Evolutionary conservation across 2,329 filamentous ascomycete genomes (phyloP), one percentile per base, ranked within the genome.

Genomic region (Pseudogymnoascus sp.): DNA sequence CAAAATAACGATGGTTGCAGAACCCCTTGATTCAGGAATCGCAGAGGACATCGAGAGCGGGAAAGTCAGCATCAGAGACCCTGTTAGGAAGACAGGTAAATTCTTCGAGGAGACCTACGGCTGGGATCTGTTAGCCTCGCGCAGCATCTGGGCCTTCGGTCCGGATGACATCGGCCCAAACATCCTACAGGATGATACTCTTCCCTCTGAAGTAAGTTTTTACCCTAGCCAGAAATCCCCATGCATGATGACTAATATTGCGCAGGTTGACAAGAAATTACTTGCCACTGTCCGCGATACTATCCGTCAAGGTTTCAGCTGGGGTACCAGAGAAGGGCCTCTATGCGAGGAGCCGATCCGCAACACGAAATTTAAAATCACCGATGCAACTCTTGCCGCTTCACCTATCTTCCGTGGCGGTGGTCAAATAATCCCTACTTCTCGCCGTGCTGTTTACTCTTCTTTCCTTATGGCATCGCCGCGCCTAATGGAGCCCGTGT

Each of bases 281-380:
- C 83, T 99, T 33, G 87, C 88, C 70, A 89, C 87, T 37, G 93
- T 97, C 50, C 88, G 92, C 69, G 95, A 99, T 74, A 93, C 90
- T 7, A 91, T 99, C 70, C 88, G 91, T 59, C 95, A 99, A 77
- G 95, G 95, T 33, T 99, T 99, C 77, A 92, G 89, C 74, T 99
- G 95, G 95, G 95, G 91, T 60, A 91, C 93, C 33, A 83, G 95
- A 67, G 95, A 99, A 83, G 95, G 95, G 0, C 95, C 95, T 17
- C 81, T 99, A 26, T 97, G 95, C 75, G 95, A 99, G 88, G 95
- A 99, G 79, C 95, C 95, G 35, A 97, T 99, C 72, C 93, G 95
- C 70, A 99, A 99, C 77, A 91, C 91, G 70, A 97, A 96, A 74
- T 99, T 99, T 83, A 91, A 93, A 73, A 86, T 99, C 72, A 97